Percentiles rank a stretch among this genome's conserved stretches.
Conservation (phyloP, 2,329 filamentous ascomycete genomes). For the Dryadomyces sulphureus region DNA sequence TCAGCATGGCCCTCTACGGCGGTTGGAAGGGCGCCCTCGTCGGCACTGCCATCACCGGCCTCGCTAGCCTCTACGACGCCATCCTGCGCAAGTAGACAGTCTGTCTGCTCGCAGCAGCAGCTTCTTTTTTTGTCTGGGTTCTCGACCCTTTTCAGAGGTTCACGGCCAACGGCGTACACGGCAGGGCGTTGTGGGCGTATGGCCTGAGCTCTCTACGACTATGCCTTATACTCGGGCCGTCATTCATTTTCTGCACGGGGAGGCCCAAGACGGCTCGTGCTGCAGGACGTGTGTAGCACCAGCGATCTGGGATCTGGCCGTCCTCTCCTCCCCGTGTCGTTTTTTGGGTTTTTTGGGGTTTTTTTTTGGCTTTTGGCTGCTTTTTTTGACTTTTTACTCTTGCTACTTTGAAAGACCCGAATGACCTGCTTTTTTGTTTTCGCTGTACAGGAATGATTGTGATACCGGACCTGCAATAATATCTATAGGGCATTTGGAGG, state of each 20-base stretch:
- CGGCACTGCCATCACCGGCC: conserved; percentile 50
- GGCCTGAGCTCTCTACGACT: conserved; percentile 6
- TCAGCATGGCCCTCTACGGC: conserved; percentile 54
- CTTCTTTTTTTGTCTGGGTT: background rate
- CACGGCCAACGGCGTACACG: conserved; percentile 4
- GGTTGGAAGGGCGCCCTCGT: conserved; percentile 57
- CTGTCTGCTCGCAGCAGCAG: background rate
- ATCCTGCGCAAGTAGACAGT: conserved; percentile 48
- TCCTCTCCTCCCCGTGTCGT: no score
- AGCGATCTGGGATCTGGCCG: no score
- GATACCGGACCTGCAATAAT: background rate
- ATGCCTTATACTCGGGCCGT: conserved; percentile 2
- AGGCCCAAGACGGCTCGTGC: no score
- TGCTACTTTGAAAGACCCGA: background rate
- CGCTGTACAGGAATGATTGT: conserved; percentile 1
- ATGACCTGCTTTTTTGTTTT: background rate
- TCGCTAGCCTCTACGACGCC: conserved; percentile 65
- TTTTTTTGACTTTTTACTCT: background rate
- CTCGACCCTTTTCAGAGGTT: background rate
- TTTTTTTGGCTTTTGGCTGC: background rate
- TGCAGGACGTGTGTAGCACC: no score
- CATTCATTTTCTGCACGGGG: background rate
- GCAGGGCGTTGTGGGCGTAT: conserved; percentile 9
- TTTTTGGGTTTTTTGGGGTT: background rate
- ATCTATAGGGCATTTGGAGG: background rate